A percentile compares a stretch with the other conserved stretches of the same genome.
Evolutionary conservation across 306 rosid genomes (phyloP).

Genomic region (Trifolium dubium): DNA sequence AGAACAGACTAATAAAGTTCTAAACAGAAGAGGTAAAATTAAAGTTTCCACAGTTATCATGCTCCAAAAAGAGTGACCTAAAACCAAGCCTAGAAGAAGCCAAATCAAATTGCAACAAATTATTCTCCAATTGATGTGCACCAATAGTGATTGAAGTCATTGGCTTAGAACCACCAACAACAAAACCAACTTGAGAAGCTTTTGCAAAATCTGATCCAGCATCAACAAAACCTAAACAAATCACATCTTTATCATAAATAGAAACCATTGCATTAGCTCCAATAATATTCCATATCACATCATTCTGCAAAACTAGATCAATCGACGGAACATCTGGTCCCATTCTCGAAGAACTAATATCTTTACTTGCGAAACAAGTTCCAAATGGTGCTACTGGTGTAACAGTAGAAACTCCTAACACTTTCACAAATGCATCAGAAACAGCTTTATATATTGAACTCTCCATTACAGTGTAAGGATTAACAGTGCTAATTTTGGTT

Average conservation of each 20-base stretch:
- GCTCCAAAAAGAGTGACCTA: constrained; percentile 43
- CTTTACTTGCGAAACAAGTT: constrained; percentile 46
- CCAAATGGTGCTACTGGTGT: constrained; percentile 59
- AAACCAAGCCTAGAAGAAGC: constrained; percentile 62
- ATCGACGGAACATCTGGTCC: constrained; percentile 58
- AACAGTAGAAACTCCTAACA: constrained; percentile 35
- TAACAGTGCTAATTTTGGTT: constrained; percentile 65
- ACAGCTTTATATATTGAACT: constrained; percentile 58
- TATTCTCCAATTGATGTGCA: constrained; percentile 60
- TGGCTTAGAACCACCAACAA: constrained; percentile 49
- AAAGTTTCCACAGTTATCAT: constrained; percentile 60
- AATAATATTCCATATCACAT: constrained; percentile 52
- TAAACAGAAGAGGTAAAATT: constrained; percentile 56
- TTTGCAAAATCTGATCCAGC: constrained; percentile 48
- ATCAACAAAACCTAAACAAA: constrained; percentile 68
- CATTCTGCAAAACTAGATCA: constrained; percentile 57
- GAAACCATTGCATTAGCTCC: constrained; percentile 70
- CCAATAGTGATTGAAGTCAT: constrained; percentile 64
- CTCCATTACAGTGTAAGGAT: constrained; percentile 61
- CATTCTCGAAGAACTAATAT: constrained; percentile 33
- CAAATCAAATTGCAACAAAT: constrained; percentile 60
- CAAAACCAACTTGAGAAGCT: constrained; percentile 50
- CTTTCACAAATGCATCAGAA: constrained; percentile 45
- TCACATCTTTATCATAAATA: constrained; percentile 36
- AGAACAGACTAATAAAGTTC: constrained; percentile 5